Base-by-base conservation (phyloP, 1,284 basidiomycete species). In the Rugosomyces carneus region DNA sequence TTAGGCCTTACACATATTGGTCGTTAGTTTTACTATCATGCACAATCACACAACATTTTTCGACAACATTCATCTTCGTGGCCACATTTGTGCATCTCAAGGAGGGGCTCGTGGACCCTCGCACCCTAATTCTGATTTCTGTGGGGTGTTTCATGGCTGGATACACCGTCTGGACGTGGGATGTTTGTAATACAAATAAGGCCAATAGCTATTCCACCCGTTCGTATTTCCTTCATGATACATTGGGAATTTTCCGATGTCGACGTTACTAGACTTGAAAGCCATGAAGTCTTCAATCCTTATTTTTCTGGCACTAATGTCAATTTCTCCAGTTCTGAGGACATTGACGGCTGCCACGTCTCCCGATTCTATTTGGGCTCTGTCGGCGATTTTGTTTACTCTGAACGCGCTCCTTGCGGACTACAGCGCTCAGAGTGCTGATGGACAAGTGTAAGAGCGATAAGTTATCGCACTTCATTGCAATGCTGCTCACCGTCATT, bases 271-370 rank as follows among this genome's bases (percentile, higher is more conserved):
- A 86, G 85, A 78, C 52, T 71, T 84, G 35, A 85, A 85, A 60
- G 68, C 75, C 1, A 60, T 84, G 53, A 86, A 84, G 63, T 87
- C 78, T 1, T 83, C 90, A 5, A 76, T 94, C 37, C 74, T 98
- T 42, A 86, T 95, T 46, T 89, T 93, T 56, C 75, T 98, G 5
- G 80, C 91, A 2, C 75, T 99, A 45, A 80, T 95, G 65, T 84
- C 93, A 4, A 74, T 98, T 36, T 87, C 93, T 0, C 96, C 96
- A 1, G 88, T 98, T 3, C 70, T 99, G 47, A 80, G 88, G 53
- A 97, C 94, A 1, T 69, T 99, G 54, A 96, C 93, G 9, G 89
- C 91, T 34, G 90, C 94, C 6, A 98, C 94, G 0, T 97, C 95
- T 15, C 89, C 86, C 10, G 96, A 99, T 63, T 93, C 92, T 20